Conservation (phyloP, 768 basidiomycete species). For the Calocybe cyanea region DNA sequence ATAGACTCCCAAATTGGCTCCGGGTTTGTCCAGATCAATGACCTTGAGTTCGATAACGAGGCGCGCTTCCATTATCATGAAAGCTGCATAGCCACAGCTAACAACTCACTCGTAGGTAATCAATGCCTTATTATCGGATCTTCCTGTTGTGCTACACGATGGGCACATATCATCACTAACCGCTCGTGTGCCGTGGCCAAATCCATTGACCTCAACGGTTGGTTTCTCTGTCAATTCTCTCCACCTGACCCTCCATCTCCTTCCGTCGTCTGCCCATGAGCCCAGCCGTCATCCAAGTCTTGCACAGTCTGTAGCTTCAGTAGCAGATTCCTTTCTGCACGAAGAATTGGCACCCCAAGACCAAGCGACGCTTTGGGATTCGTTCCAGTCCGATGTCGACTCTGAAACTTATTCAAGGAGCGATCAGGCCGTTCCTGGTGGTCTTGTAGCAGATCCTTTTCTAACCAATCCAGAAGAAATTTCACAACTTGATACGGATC, state of each 20-base stretch:
- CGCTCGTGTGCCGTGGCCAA: conserved; percentile 81
- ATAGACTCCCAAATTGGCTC: conserved; percentile 93
- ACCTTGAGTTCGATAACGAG: conserved; percentile 73
- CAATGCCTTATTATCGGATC: conserved; percentile 58
- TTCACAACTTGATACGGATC: conserved; percentile 47
- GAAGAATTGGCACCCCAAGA: conserved; percentile 73
- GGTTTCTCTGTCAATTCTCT: conserved; percentile 67
- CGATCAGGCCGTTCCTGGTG: conserved; percentile 57
- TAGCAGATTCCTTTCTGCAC: conserved; percentile 80
- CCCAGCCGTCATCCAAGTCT: conserved; percentile 39
- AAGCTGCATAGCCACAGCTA: conserved; percentile 11
- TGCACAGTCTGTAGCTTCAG: conserved; percentile 67
- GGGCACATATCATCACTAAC: conserved; percentile 75
- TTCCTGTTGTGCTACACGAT: conserved; percentile 66
- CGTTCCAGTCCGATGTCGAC: conserved; percentile 48
- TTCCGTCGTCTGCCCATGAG: conserved; percentile 22
- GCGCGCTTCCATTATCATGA: conserved; percentile 35
- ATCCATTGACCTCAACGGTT: conserved; percentile 71
- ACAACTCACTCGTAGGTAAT: conserved; percentile 54
- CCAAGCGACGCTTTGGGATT: conserved; percentile 65
- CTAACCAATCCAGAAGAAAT: conserved; percentile 37
- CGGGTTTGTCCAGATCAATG: conserved; percentile 82
- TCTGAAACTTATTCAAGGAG: conserved; percentile 25
- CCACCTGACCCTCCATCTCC: conserved; percentile 60
- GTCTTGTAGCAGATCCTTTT: conserved; percentile 52